Percentiles rank a stretch among this genome's conserved stretches.
These are phyloP conservation scores for Phyllachora maydis DNA, from an alignment of 2,329 filamentous ascomycete species.

Conservation along the genomic window DNA sequence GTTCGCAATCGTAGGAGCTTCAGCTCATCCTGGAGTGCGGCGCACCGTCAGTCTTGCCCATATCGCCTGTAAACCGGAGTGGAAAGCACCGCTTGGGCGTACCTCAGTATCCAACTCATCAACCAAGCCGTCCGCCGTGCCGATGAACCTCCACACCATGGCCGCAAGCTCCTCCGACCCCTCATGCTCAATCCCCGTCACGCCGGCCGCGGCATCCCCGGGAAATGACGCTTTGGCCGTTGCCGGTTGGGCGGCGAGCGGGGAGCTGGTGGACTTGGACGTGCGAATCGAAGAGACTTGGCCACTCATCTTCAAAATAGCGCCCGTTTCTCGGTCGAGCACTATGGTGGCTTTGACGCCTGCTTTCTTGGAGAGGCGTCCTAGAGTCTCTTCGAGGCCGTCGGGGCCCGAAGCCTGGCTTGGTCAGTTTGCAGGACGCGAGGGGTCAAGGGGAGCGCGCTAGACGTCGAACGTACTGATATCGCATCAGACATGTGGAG, in stretches of 20 bases:
- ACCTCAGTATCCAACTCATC: conserved; percentile 53
- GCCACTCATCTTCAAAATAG: conserved; percentile 57
- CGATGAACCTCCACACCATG: conserved; percentile 59
- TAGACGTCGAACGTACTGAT: not conserved
- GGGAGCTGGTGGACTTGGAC: conserved; percentile 8
- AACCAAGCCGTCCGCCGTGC: conserved; percentile 46
- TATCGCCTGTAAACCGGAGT: not conserved
- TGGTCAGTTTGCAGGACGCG: no score
- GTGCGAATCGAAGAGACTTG: conserved; percentile 38
- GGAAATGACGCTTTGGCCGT: conserved; percentile 20
- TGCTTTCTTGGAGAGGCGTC: conserved; percentile 53
- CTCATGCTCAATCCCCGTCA: conserved; percentile 26
- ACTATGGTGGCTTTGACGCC: conserved; percentile 63
- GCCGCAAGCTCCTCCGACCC: conserved; percentile 53
- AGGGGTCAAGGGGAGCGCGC: not conserved
- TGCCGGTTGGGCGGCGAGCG: conserved; percentile 3
- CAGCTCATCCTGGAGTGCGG: conserved; percentile 60
- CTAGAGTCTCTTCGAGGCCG: conserved; percentile 42
- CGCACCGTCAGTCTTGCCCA: conserved; percentile 4
- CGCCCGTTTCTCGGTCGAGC: conserved; percentile 48
- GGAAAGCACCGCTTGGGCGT: conserved; percentile 7
- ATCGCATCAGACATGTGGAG: not conserved
- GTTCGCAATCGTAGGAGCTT: conserved; percentile 58
- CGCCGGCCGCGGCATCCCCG: conserved; percentile 17
- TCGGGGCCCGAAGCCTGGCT: conserved; percentile 23